Conservation (phyloP, 2,329 filamentous ascomycete genomes). For the Zymoseptoria ardabiliae region DNA sequence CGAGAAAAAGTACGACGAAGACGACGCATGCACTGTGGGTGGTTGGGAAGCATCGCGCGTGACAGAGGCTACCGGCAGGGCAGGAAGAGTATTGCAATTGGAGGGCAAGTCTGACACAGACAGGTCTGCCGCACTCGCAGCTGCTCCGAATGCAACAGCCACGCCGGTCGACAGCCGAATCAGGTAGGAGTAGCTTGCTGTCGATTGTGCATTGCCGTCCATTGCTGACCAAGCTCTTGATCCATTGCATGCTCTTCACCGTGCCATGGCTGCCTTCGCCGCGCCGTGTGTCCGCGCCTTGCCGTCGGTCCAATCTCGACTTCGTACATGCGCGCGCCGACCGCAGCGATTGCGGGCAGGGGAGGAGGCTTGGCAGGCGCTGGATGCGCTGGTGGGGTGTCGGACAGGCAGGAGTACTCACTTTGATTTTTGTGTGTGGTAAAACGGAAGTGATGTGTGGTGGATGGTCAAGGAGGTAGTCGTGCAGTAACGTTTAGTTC, state of each 20-base stretch:
- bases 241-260: background rate
- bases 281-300: background rate
- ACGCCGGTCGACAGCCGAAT: background rate
- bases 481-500: background rate
- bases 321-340: background rate
- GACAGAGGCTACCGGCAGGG: background rate
- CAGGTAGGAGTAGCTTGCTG: background rate
- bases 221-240: background rate
- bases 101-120: background rate
- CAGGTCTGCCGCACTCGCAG: background rate
- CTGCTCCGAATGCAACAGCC: background rate
- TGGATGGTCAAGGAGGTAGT: background rate
- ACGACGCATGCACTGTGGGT: background rate
- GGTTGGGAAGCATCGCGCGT: background rate
- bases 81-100: background rate
- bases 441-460: background rate
- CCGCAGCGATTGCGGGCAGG: background rate
- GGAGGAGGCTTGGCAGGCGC: background rate
- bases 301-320: background rate
- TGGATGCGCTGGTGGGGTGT: background rate
- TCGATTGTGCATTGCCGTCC: background rate
- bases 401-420: background rate
- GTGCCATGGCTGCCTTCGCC: background rate
- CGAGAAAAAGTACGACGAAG: background rate
- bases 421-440: background rate